phyloP scores from a whole-genome alignment of 345 rosid species.

The Populus tremula region DNA sequence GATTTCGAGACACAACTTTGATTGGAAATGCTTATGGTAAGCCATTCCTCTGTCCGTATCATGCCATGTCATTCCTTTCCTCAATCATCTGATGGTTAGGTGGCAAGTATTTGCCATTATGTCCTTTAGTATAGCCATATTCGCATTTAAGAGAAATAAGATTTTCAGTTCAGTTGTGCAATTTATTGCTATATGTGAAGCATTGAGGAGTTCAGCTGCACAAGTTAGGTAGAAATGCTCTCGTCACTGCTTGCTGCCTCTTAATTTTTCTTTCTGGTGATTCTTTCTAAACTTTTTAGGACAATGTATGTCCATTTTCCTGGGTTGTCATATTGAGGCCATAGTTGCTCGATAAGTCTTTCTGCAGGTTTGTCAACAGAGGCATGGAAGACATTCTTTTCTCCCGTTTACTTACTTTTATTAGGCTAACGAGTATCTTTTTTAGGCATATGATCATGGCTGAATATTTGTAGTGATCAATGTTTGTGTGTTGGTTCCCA shows the following conservation, averaged over 20 bases:
- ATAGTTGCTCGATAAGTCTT: background rate
- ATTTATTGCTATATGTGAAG: background rate
- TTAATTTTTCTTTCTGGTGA: background rate
- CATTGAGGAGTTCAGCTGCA: background rate
- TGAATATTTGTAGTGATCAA: background rate
- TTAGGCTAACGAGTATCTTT: background rate
- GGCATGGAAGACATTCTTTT: background rate
- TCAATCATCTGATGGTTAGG: background rate
- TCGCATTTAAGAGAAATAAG: background rate
- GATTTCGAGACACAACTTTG: slow-evolving; percentile 67
- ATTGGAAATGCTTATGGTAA: slow-evolving; percentile 96
- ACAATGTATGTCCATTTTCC: background rate
- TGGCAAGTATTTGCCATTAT: background rate
- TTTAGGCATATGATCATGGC: background rate
- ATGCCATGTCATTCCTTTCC: background rate
- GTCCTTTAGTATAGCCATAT: background rate
- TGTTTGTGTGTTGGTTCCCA: slow-evolving; percentile 33
- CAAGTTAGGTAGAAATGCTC: background rate
- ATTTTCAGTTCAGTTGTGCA: background rate
- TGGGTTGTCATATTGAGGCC: background rate
- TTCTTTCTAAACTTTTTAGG: background rate
- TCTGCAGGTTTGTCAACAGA: background rate
- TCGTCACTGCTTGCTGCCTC: background rate
- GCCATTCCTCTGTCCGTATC: slow-evolving; percentile 4
- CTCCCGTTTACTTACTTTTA: background rate